Base-by-base conservation (phyloP, 2,329 filamentous ascomycete species). In the Colletotrichum sp. region DNA sequence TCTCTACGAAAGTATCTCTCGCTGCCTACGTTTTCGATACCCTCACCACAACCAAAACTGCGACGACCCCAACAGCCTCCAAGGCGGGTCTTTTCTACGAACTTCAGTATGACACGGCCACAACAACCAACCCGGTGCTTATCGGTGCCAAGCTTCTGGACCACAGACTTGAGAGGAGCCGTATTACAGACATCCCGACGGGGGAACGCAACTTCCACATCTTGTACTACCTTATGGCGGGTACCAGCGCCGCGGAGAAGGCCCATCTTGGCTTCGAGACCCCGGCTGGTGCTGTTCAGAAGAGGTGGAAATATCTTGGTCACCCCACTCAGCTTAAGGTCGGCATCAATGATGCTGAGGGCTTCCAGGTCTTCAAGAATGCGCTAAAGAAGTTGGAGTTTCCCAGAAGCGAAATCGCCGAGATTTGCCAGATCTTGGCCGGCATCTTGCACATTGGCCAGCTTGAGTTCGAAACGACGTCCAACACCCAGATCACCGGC, bases 271-370 rank as follows among this genome's bases (percentile, higher is more conserved):
- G 92, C 15, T 87, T 93, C 26, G 90, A 93, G 32, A 86, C 87
- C 26, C 84, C 88, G 5, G 83, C 86, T 8, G 85, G 84, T 8
- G 82, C 82, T 16, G 83, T 88, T 6, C 92, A 93, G 81, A 98
- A 95, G 86, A 90, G 97, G 85, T 99, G 97, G 97, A 94, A 96
- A 83, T 99, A 98, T 82, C 91, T 99, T 5, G 97, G 97, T 5
- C 97, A 99, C 80, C 97, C 96, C 1, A 98, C 96, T 0, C 97
- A 99, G 85, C 90, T 99, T 78, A 99, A 98, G 84, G 95, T 99
- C 32, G 97, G 97, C 74, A 96, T 99, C 83, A 98, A 99, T 81
- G 97, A 99, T 82, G 90, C 94, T 3, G 96, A 98, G 81, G 97
- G 96, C 6, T 99, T 99, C 85, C 95, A 98, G 82, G 93, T 99